Conservation (phyloP, 306 rosid genomes). For the Vigna radiata region DNA sequence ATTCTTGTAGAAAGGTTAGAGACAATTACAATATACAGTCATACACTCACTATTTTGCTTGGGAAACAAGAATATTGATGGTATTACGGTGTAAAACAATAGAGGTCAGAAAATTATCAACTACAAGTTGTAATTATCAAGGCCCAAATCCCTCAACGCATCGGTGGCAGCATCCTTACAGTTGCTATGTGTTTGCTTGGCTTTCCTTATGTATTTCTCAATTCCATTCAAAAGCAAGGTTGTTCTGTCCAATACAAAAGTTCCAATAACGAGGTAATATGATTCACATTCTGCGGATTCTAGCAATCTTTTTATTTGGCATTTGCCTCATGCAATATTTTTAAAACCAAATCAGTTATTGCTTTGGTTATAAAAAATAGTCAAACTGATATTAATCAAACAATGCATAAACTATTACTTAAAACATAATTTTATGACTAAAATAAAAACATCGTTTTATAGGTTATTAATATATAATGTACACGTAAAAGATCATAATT, state of each 20-base stretch:
- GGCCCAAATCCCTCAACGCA: conserved; percentile 86
- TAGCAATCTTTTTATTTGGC: neutral
- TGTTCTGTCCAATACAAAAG: conserved; percentile 60
- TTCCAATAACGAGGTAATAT: conserved; percentile 13
- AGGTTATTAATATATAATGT: too few species aligned
- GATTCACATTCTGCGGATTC: conserved; percentile 22
- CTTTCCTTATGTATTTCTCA: conserved; percentile 76
- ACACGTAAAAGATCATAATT: too few species aligned
- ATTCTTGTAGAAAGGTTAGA: neutral
- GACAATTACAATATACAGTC: conserved; percentile 13
- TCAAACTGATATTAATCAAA: neutral
- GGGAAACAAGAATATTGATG: neutral
- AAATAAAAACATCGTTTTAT: too few species aligned
- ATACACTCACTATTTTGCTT: conserved; percentile 1
- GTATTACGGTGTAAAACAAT: neutral
- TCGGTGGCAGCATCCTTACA: conserved; percentile 93
- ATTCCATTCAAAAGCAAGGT: conserved; percentile 72
- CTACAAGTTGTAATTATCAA: conserved; percentile 76
- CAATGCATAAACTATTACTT: too few species aligned
- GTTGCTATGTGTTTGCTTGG: conserved; percentile 77
- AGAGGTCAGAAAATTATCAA: conserved; percentile 23
- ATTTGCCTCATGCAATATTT: neutral
- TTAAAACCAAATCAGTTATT: too few species aligned
- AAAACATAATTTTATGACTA: too few species aligned
- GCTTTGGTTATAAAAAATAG: too few species aligned